A percentile compares a stretch with the other conserved stretches of the same genome.
Conservation (phyloP, 2,329 filamentous ascomycete species). For the Phoma sp. region DNA sequence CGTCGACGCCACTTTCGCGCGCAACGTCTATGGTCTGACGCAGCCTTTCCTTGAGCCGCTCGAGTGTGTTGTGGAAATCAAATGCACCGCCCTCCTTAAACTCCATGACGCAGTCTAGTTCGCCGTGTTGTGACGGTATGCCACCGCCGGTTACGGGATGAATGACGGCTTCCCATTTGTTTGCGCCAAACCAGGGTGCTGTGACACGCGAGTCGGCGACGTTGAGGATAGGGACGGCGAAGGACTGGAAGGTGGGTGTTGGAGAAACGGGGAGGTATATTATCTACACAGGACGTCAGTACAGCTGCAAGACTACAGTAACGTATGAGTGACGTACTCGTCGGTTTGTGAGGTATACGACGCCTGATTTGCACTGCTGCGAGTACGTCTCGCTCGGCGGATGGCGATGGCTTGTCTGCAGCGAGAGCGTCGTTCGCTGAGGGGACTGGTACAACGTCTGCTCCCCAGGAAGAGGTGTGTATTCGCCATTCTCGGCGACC, state of each 20-base stretch:
- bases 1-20: slow-evolving; percentile 64
- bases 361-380: slow-evolving; percentile 75
- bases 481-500: slow-evolving; percentile 73
- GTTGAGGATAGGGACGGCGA: slow-evolving; percentile 86
- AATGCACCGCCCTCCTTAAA: slow-evolving; percentile 97
- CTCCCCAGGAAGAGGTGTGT: slow-evolving; percentile 86
- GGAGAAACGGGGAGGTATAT: slow-evolving; percentile 82
- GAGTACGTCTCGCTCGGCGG: slow-evolving; percentile 69
- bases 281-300: slow-evolving; percentile 61
- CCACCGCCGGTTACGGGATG: slow-evolving; percentile 84
- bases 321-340: slow-evolving; percentile 63
- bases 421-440: slow-evolving; percentile 75
- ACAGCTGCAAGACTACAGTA: background rate
- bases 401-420: slow-evolving; percentile 73
- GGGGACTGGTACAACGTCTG: slow-evolving; percentile 80
- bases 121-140: slow-evolving; percentile 74
- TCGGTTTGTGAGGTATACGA: slow-evolving; percentile 83
- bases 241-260: slow-evolving; percentile 77
- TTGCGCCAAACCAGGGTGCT: slow-evolving; percentile 90
- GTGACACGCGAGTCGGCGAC: slow-evolving; percentile 85
- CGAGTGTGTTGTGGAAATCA: slow-evolving; percentile 84
- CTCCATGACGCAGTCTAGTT: slow-evolving; percentile 80
- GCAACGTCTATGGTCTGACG: slow-evolving; percentile 80
- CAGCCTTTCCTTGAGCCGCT: slow-evolving; percentile 82
- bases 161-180: slow-evolving; percentile 83